These are phyloP conservation scores for Biscogniauxia marginata DNA, from an alignment of 2,329 filamentous ascomycete genomes.

Conservation along the genomic window DNA sequence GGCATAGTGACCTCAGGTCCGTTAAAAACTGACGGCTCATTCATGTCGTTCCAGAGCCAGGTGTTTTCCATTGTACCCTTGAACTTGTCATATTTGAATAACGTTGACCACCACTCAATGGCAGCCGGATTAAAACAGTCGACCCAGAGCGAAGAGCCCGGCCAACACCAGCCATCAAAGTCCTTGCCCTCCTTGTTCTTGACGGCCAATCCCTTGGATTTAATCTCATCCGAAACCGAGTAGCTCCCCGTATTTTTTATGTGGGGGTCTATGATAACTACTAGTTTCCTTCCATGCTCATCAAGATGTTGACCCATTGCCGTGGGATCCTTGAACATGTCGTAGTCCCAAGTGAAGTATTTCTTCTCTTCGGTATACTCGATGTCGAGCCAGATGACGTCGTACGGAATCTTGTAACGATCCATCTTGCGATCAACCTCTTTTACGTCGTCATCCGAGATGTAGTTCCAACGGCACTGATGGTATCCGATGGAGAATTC, in stretches of 20 bases:
- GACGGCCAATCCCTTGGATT: constrained; percentile 77
- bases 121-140: constrained; percentile 95
- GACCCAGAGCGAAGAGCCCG: constrained; percentile 93
- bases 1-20: constrained; percentile 98
- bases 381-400: constrained; percentile 98
- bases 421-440: constrained; percentile 97
- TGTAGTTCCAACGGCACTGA: constrained; percentile 98
- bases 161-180: constrained; percentile 99
- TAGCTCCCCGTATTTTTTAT: constrained; percentile 91
- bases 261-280: constrained; percentile 93
- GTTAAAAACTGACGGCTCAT: constrained; percentile 98
- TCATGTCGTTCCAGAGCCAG: constrained; percentile 99
- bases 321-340: constrained; percentile 83
- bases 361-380: constrained; percentile 97
- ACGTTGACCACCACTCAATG: constrained; percentile 82
- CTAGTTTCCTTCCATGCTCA: constrained; percentile 81
- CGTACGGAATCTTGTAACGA: constrained; percentile 92
- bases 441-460: constrained; percentile 94
- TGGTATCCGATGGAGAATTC: constrained; percentile 93
- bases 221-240: constrained; percentile 73
- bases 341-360: constrained; percentile 95
- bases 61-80: constrained; percentile 83
- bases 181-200: constrained; percentile 86
- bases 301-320: constrained; percentile 88
- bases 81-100: constrained; percentile 88